Evolutionary conservation across 2,329 filamentous ascomycete genomes (phyloP), one percentile per base, ranked within the genome.

Genomic region (Fusarium sp.): DNA sequence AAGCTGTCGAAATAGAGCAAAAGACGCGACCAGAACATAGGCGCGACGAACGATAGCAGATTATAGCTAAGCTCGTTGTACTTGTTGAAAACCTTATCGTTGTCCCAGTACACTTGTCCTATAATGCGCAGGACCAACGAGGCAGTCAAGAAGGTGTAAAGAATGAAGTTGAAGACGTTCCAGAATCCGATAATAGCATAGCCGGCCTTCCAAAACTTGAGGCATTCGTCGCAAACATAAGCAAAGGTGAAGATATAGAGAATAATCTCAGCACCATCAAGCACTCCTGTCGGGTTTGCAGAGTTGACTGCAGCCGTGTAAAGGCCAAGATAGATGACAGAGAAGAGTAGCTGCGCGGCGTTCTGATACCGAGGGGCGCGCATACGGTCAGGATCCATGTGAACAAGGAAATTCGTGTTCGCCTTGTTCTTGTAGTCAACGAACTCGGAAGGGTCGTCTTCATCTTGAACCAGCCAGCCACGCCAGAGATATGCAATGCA

Each of bases 401-500:
- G 96, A 2, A 87, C 83, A 82, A 91, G 88, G 80, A 96, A 97
- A 45, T 84, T 86, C 2, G 89, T 90, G 77, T 94, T 92, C 62
- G 91, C 93, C 77, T 93, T 93, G 63, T 93, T 85, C 72, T 90
- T 89, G 83, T 97, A 99, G 76, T 94, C 91, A 56, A 98, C 87
- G 77, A 99, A 99, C 54, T 89, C 90, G n/a, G 90, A 89, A 0
- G 95, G 92, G 73, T 98, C 94, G 51, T 94, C 86, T 74, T 98
- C 94, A 71, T 98, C 93, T 78, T 99, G 96, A n/a, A 97, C 90
- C 11, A 98, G 84, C 96, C 96, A 99, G 23, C 96, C 96, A 66
- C 90, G 89, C 96, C 96, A 99, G 11, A 99, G 89, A 77, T 97
- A 93, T 67, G 86, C 89, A 75, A 98, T 93, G 77, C 95, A 98